Evolutionary conservation across 2,329 filamentous ascomycete genomes (phyloP).

Genomic region (Biscogniauxia marginata): DNA sequence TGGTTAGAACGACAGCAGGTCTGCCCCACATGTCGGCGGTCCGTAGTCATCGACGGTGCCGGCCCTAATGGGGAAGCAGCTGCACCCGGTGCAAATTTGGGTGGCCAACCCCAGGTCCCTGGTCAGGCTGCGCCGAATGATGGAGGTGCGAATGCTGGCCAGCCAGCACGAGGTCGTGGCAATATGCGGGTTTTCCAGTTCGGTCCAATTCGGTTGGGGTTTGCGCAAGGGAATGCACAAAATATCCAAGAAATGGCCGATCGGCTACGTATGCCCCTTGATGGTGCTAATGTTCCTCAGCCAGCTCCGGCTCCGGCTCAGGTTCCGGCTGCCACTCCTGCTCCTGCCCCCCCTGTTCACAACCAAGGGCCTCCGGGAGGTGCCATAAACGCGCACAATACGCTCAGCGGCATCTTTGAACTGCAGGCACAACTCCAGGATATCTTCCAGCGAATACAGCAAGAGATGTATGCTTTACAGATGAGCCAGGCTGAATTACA

Average conservation of each 20-base stretch:
- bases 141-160: conserved; percentile 30
- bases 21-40: conserved; percentile 87
- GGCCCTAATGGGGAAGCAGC: conserved; percentile 34
- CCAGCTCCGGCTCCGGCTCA: conserved; percentile 12
- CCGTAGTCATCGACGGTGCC: conserved; percentile 65
- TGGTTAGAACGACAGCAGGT: conserved; percentile 98
- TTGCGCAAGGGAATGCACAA: conserved; percentile 65
- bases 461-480: conserved; percentile 63
- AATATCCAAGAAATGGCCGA: conserved; percentile 68
- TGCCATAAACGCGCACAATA: conserved; percentile 5
- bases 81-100: conserved; percentile 32
- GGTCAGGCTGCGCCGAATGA: conserved; percentile 25
- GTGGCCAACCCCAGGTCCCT: conserved; percentile 31
- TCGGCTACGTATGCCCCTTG: conserved; percentile 52
- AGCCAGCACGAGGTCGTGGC: conserved; percentile 35
- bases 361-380: conserved; percentile 1
- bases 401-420: conserved; percentile 27
- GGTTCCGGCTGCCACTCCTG: conserved; percentile 6
- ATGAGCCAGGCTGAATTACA: conserved; percentile 66
- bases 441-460: conserved; percentile 66
- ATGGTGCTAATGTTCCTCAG: conserved; percentile 25
- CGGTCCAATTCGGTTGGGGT: conserved; percentile 72
- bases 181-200: conserved; percentile 67
- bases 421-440: conserved; percentile 62
- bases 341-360: conserved; percentile 7